These are phyloP conservation scores for Vachellia collinsii DNA, from an alignment of 306 rosid species.

Conservation along the genomic window DNA sequence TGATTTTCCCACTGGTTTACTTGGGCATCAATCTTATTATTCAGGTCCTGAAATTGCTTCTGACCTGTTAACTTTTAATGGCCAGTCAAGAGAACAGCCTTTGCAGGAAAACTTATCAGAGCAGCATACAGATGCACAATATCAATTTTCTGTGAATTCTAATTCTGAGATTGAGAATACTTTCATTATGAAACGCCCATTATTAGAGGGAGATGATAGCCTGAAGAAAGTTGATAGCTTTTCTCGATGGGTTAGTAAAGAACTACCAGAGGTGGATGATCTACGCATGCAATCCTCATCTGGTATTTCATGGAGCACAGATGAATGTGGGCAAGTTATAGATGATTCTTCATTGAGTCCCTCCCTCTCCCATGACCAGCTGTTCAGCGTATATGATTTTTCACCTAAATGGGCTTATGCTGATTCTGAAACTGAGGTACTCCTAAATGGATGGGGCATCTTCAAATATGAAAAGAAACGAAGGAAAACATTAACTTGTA, in stretches of 20 bases:
- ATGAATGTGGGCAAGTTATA: conserved; percentile 62
- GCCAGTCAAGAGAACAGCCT: conserved; percentile 47
- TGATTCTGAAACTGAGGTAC: conserved; percentile 77
- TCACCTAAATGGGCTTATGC: conserved; percentile 79
- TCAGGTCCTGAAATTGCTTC: conserved; percentile 44
- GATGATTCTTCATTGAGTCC: conserved; percentile 84
- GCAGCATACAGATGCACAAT: conserved; percentile 51
- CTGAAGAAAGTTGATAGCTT: conserved; percentile 93
- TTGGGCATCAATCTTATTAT: conserved; percentile 41
- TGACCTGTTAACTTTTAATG: conserved; percentile 40
- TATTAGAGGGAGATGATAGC: conserved; percentile 68
- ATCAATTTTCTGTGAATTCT: conserved; percentile 33
- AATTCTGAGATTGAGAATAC: conserved; percentile 53
- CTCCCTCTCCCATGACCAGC: conserved; percentile 87
- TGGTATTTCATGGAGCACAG: conserved; percentile 82
- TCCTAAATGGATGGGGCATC: conserved; percentile 19
- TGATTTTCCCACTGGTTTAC: conserved; percentile 39
- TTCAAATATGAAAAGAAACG: conserved; percentile 31
- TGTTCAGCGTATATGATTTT: conserved; percentile 73
- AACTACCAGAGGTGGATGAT: conserved; percentile 81
- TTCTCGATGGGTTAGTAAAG: conserved; percentile 78
- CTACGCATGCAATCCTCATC: conserved; percentile 77
- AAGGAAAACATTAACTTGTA: conserved; percentile 5
- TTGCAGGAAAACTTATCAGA: conserved; percentile 40
- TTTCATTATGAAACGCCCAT: conserved; percentile 55